Evolutionary conservation across 768 basidiomycete species (phyloP).

Genomic region (Termitomyces bulborhizus): DNA sequence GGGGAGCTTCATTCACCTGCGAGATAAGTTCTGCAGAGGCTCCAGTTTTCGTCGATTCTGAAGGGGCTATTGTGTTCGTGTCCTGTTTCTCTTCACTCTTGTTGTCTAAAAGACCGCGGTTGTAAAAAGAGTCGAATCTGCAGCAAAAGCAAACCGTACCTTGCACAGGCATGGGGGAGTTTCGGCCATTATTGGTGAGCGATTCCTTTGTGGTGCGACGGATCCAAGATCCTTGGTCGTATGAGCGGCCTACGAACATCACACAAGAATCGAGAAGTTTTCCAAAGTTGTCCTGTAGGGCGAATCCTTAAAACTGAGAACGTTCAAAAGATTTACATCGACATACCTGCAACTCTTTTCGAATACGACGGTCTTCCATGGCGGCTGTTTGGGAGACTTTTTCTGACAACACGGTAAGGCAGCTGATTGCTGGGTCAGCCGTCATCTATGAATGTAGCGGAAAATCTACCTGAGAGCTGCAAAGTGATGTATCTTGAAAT

Average conservation of each 20-base stretch:
- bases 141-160: constrained; percentile 7
- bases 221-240: constrained; percentile 77
- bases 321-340: background rate
- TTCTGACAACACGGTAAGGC: constrained; percentile 71
- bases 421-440: constrained; percentile 34
- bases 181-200: constrained; percentile 56
- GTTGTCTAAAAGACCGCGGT: constrained; percentile 20
- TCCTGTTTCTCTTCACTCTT: constrained; percentile 61
- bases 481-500: constrained; percentile 68
- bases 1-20: constrained; percentile 29
- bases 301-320: background rate
- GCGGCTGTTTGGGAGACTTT: constrained; percentile 87
- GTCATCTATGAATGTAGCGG: background rate
- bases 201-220: constrained; percentile 62
- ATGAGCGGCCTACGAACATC: constrained; percentile 62
- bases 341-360: constrained; percentile 81
- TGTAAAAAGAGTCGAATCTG: background rate
- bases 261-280: constrained; percentile 82
- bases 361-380: constrained; percentile 81
- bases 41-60: constrained; percentile 26
- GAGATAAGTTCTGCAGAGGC: constrained; percentile 36
- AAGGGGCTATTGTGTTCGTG: constrained; percentile 33
- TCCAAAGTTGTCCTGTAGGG: constrained; percentile 66
- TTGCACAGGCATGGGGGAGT: constrained; percentile 57
- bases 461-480: constrained; percentile 61